These are phyloP conservation scores for Mangifera indica DNA, from an alignment of 345 rosid genomes.

Conservation along the genomic window DNA sequence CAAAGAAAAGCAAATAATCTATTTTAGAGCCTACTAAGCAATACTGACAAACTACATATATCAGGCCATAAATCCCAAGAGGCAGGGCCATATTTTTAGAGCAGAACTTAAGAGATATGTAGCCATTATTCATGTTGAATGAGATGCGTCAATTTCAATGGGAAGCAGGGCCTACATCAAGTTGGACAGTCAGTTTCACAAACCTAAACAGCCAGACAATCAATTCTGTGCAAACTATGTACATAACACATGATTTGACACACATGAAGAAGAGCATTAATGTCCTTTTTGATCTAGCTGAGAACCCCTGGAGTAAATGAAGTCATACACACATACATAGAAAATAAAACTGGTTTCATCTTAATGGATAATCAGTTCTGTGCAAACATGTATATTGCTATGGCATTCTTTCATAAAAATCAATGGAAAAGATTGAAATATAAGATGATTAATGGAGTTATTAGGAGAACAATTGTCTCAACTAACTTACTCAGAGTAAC, in stretches of 20 bases:
- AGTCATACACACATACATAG: not conserved
- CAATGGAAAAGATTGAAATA: not conserved
- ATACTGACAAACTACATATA: not conserved
- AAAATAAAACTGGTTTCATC: not conserved
- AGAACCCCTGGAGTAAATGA: not conserved
- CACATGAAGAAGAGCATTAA: not conserved
- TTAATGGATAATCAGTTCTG: not conserved
- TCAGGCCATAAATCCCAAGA: too few species aligned
- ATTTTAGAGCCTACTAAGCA: not conserved
- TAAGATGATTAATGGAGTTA: not conserved
- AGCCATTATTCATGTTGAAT: not conserved
- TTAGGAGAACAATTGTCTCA: conserved; percentile 5
- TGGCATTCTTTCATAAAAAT: not conserved
- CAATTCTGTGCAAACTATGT: not conserved
- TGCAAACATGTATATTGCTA: not conserved
- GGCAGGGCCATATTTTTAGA: not conserved
- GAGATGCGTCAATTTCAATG: too few species aligned
- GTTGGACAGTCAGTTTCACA: not conserved
- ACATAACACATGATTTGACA: not conserved
- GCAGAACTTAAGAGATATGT: not conserved
- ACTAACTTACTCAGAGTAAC: conserved; percentile 81
- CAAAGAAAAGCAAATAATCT: conserved; percentile 10
- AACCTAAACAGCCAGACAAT: conserved; percentile 1
- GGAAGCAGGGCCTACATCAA: conserved; percentile 1
- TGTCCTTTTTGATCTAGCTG: not conserved